Conservation (phyloP, 768 basidiomycete species). For the Trametes elegans region DNA sequence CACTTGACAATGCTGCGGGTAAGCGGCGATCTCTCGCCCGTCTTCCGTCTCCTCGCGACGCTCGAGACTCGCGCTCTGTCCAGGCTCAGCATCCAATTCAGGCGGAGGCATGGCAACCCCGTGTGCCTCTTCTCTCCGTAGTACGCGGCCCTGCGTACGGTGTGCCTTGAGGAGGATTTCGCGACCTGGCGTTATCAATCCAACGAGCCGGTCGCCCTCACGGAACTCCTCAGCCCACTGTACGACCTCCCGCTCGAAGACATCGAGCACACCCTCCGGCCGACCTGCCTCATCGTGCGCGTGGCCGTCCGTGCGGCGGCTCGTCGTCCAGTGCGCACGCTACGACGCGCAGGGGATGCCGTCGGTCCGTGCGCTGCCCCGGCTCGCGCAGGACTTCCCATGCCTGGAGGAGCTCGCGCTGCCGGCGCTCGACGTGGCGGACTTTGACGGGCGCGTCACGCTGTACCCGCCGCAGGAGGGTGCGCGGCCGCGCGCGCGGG, state of each 20-base stretch:
- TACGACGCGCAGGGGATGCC: neutral
- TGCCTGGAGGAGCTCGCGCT: neutral
- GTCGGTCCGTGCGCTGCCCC: neutral
- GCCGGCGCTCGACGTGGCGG: conserved; percentile 2
- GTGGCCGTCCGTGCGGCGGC: neutral
- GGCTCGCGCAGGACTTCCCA: neutral
- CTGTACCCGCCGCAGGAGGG: neutral
- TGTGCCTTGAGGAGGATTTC: neutral
- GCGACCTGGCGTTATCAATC: too few relatives aligned
- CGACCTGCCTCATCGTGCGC: neutral
- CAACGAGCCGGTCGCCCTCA: neutral
- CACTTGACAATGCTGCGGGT: neutral
- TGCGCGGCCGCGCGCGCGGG: neutral
- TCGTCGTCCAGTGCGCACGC: neutral
- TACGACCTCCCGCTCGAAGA: conserved; percentile 5
- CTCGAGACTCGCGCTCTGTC: neutral
- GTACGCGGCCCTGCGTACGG: neutral
- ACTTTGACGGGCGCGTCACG: neutral
- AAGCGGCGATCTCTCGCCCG: conserved; percentile 7
- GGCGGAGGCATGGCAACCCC: neutral
- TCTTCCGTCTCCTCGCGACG: conserved; percentile 1
- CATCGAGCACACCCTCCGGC: conserved; percentile 1
- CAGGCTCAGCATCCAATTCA: neutral
- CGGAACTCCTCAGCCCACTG: neutral
- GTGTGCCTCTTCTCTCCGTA: neutral